Evolutionary conservation across 148 eudicot species (phyloP).

Genomic region (Linanthus parryae): DNA sequence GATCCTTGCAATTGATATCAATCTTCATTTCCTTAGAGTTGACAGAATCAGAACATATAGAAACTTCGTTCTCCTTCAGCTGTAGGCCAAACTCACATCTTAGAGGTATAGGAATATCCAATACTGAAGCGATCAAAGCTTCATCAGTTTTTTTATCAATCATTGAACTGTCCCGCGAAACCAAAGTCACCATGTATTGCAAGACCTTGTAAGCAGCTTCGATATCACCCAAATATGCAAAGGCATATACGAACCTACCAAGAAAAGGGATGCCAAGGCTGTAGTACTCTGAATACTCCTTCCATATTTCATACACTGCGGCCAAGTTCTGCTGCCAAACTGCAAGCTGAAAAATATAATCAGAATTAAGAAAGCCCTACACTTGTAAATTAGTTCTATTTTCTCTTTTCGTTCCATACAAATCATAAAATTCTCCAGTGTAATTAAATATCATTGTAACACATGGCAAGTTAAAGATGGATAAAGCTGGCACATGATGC

Average conservation of each 20-base stretch:
- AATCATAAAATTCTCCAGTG: too few relatives aligned
- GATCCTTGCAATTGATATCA: conserved; percentile 12
- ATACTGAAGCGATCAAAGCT: conserved; percentile 24
- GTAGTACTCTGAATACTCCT: conserved; percentile 52
- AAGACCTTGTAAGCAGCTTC: conserved; percentile 55
- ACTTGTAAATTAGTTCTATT: too few relatives aligned
- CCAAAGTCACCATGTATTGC: conserved; percentile 63
- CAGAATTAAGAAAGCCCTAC: conserved; percentile 9
- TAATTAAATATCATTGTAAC: too few relatives aligned
- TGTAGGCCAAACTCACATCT: conserved; percentile 15
- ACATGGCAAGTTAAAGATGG: too few relatives aligned
- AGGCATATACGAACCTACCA: conserved; percentile 61
- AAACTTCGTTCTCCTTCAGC: conserved; percentile 15
- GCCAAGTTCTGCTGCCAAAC: conserved; percentile 66
- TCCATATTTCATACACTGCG: conserved; percentile 72
- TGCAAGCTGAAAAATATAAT: conserved; percentile 76
- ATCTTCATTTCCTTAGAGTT: conserved; percentile 21
- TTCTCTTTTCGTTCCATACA: too few relatives aligned
- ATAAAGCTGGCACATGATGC: too few relatives aligned
- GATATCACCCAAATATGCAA: conserved; percentile 54
- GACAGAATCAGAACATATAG: conserved; percentile 17
- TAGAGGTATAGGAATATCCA: conserved; percentile 75
- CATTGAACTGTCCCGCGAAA: conserved; percentile 26
- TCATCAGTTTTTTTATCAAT: conserved; percentile 30
- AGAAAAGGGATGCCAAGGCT: conserved; percentile 42